phyloP scores from a whole-genome alignment of 306 rosid species.

The Rosa rugosa region DNA sequence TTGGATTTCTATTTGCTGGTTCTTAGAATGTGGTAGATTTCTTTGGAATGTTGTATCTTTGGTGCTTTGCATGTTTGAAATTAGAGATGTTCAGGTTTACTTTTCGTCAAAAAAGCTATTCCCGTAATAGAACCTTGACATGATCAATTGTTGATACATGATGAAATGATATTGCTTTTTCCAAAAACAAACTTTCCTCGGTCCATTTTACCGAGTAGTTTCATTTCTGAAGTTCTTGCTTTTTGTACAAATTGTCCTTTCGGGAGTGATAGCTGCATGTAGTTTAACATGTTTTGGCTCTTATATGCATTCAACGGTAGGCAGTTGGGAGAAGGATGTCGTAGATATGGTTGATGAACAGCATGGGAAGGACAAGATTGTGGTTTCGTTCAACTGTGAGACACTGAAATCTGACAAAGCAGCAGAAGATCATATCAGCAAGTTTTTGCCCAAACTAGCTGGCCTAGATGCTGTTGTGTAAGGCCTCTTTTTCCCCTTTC shows the following conservation, averaged over 20 bases:
- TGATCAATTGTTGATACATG: not conserved
- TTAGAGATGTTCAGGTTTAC: not conserved
- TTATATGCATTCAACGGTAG: conserved; percentile 28
- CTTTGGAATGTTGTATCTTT: not conserved
- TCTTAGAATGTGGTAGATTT: not conserved
- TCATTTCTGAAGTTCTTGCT: not conserved
- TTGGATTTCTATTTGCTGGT: conserved; percentile 16
- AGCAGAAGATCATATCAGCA: conserved; percentile 85
- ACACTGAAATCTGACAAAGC: conserved; percentile 84
- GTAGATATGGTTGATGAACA: conserved; percentile 65
- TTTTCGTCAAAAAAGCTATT: not conserved
- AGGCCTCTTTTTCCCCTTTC: not conserved
- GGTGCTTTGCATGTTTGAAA: not conserved
- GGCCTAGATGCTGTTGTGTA: conserved; percentile 84
- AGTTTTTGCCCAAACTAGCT: conserved; percentile 81
- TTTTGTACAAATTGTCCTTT: conserved; percentile 12
- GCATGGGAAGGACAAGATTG: conserved; percentile 57
- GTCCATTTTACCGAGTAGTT: not conserved
- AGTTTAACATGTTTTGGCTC: conserved; percentile 19
- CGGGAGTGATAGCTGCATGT: not conserved
- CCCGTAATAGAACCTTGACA: not conserved
- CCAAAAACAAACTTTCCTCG: not conserved
- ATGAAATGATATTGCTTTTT: too few species aligned
- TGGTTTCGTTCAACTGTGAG: conserved; percentile 65
- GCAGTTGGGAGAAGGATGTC: conserved; percentile 87